These are phyloP conservation scores for Citrus cavaleriei DNA, from an alignment of 345 rosid species.

Conservation along the genomic window DNA sequence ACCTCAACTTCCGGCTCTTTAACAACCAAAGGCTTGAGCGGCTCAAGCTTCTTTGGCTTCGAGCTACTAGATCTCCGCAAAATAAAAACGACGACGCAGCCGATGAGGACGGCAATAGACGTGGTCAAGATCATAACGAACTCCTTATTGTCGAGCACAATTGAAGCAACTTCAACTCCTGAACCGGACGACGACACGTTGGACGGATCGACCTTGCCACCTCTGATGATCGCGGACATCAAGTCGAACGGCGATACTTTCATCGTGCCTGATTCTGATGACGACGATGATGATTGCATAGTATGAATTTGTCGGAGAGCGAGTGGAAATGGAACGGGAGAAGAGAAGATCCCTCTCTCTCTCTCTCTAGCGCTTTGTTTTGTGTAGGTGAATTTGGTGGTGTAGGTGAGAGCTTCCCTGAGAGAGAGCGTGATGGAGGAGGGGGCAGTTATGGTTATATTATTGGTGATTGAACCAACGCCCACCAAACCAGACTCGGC, in stretches of 20 bases:
- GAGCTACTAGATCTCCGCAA: slow-evolving; percentile 67
- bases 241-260: slow-evolving; percentile 72
- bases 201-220: slow-evolving; percentile 62
- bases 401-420: slow-evolving; percentile 37
- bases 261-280: slow-evolving; percentile 31
- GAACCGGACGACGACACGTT: slow-evolving; percentile 55
- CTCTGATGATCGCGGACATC: slow-evolving; percentile 73
- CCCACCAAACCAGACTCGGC: slow-evolving; percentile 65
- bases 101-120: slow-evolving; percentile 81
- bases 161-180: slow-evolving; percentile 41
- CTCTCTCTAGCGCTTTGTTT: background rate
- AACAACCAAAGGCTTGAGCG: slow-evolving; percentile 54
- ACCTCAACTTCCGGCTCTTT: slow-evolving; percentile 56
- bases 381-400: slow-evolving; percentile 37
- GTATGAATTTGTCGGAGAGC: background rate
- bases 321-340: slow-evolving; percentile 3
- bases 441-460: background rate
- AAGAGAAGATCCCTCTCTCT: slow-evolving; percentile 7
- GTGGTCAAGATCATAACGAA: slow-evolving; percentile 73
- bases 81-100: slow-evolving; percentile 73
- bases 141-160: slow-evolving; percentile 70
- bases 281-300: slow-evolving; percentile 13
- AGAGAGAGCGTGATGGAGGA: background rate
- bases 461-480: slow-evolving; percentile 33
- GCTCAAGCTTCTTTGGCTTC: slow-evolving; percentile 37